Conservation (phyloP, 495 filamentous ascomycete genomes). For the Daldinia loculata region DNA sequence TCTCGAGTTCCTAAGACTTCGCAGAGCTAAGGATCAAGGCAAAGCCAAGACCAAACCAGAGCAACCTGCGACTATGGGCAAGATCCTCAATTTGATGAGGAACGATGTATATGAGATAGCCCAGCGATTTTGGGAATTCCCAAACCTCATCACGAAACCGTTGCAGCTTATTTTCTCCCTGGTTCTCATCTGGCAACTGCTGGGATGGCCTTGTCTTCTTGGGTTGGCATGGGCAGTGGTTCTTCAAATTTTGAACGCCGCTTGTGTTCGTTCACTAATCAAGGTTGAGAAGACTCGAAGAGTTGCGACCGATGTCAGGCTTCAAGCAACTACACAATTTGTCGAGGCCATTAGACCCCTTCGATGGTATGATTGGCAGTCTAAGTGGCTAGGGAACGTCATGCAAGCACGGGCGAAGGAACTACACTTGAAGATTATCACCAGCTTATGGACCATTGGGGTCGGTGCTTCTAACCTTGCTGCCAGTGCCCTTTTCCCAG, state of each 20-base stretch:
- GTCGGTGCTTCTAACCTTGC: constrained; percentile 70
- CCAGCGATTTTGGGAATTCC: constrained; percentile 83
- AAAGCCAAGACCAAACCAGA: constrained; percentile 35
- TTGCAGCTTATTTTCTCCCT: constrained; percentile 73
- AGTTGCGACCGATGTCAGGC: constrained; percentile 71
- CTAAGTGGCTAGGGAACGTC: constrained; percentile 76
- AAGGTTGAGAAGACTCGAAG: constrained; percentile 71
- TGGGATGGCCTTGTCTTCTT: constrained; percentile 80
- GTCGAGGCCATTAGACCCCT: constrained; percentile 86
- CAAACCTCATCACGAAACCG: constrained; percentile 71
- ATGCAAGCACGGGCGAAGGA: constrained; percentile 75
- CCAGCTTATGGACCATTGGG: constrained; percentile 65
- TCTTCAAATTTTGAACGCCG: constrained; percentile 70
- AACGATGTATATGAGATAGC: constrained; percentile 83
- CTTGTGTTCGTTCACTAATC: constrained; percentile 68
- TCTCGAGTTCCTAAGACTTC: constrained; percentile 31
- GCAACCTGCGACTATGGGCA: constrained; percentile 78
- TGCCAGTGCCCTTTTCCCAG: constrained; percentile 75
- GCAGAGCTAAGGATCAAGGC: constrained; percentile 6
- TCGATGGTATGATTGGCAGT: constrained; percentile 88
- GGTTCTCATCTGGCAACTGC: constrained; percentile 73
- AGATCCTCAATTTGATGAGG: constrained; percentile 83
- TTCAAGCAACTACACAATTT: constrained; percentile 80
- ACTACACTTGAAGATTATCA: constrained; percentile 69
- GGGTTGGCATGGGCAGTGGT: constrained; percentile 71